Percentiles rank a stretch among this genome's conserved stretches.
phyloP scores from a whole-genome alignment of 768 basidiomycete genomes.

The Clavulina sp. region DNA sequence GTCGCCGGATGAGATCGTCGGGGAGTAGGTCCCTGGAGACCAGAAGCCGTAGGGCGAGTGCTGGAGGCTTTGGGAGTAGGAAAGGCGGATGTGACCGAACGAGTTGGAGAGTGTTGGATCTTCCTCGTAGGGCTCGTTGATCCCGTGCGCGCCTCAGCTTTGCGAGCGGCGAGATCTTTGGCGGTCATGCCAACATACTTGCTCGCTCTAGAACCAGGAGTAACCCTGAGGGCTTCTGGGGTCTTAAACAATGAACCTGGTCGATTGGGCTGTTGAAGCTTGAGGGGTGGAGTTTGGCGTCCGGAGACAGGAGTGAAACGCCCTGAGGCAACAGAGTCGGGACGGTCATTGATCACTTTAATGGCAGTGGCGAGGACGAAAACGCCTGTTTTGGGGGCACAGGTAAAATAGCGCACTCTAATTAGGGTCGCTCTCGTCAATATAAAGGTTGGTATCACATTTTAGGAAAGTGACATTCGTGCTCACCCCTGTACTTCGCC shows the following conservation, averaged over 20 bases:
- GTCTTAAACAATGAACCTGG: slow-evolving; percentile 5
- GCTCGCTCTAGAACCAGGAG: slow-evolving; percentile 69
- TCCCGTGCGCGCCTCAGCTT: slow-evolving; percentile 12
- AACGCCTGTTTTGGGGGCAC: slow-evolving; percentile 74
- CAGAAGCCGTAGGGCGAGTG: slow-evolving; percentile 4
- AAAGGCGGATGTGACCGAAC: slow-evolving; percentile 6
- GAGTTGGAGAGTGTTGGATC: slow-evolving; percentile 9
- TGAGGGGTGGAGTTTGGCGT: slow-evolving; percentile 12
- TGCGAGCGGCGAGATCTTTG: slow-evolving; percentile 34
- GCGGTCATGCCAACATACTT: slow-evolving; percentile 77
- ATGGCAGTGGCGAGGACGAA: slow-evolving; percentile 77
- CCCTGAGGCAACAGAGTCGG: slow-evolving; percentile 65
- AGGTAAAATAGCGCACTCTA: slow-evolving; percentile 72
- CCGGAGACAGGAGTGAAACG: slow-evolving; percentile 24
- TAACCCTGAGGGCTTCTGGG: slow-evolving; percentile 28
- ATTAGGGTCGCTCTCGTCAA: neutral
- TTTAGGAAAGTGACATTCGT: slow-evolving; percentile 3
- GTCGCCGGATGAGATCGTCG: neutral
- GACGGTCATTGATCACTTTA: slow-evolving; percentile 56
- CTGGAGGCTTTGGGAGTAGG: slow-evolving; percentile 2
- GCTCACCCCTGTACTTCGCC: slow-evolving; percentile 79
- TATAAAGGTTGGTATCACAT: neutral
- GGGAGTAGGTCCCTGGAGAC: neutral
- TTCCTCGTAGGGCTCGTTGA: slow-evolving; percentile 17
- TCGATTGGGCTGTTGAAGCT: slow-evolving; percentile 16